These are phyloP conservation scores for Sphaerulina musiva DNA, from an alignment of 2,329 filamentous ascomycete species.

Conservation along the genomic window DNA sequence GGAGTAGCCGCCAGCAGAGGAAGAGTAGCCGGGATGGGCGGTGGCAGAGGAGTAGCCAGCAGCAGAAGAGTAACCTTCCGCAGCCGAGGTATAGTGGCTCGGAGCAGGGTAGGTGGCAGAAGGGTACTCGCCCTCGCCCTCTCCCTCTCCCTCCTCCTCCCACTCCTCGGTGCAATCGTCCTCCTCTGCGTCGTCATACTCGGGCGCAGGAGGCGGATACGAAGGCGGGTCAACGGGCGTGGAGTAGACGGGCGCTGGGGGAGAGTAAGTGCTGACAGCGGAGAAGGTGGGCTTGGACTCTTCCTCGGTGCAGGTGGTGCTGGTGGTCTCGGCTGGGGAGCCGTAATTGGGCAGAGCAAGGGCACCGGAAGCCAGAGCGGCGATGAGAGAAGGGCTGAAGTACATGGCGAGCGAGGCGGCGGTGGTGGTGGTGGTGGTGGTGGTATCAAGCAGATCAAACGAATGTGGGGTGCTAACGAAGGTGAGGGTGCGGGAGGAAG, in stretches of 20 bases:
- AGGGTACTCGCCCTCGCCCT: not conserved
- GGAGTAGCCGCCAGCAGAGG: not conserved
- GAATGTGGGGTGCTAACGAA: constrained; percentile 1
- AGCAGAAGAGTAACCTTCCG: not conserved
- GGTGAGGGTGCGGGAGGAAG: not conserved
- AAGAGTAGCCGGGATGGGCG: not conserved
- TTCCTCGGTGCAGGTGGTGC: not conserved
- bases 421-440: too few relatives aligned
- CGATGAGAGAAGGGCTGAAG: constrained; percentile 3
- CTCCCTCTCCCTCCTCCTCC: too few relatives aligned
- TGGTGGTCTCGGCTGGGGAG: not conserved
- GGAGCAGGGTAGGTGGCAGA: not conserved
- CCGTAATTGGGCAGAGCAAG: not conserved
- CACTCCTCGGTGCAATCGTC: not conserved
- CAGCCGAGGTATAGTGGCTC: not conserved
- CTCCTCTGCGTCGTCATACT: not conserved
- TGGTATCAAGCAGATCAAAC: not conserved
- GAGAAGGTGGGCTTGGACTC: not conserved
- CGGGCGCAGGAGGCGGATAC: not conserved
- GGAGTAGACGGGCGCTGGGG: not conserved
- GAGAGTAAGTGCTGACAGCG: too few relatives aligned
- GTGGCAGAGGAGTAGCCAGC: not conserved
- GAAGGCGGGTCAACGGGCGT: too few relatives aligned
- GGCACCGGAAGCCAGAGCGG: constrained; percentile 2
- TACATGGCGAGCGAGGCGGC: not conserved